phyloP scores from a whole-genome alignment of 2,329 filamentous ascomycete genomes.

The Aspergillus tanneri region DNA sequence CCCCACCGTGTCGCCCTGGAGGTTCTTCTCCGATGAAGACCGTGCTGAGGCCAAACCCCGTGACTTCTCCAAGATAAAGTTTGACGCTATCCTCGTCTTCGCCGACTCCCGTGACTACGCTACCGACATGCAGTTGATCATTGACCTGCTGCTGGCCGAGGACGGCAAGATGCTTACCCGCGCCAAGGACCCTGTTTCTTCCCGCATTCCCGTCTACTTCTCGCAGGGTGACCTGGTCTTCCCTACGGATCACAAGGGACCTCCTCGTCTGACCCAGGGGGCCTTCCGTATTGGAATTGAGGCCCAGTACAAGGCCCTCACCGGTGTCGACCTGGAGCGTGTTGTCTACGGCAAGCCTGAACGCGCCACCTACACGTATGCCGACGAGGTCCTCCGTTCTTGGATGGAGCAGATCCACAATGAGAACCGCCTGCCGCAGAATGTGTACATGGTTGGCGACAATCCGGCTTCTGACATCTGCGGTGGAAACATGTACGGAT shows the following conservation, averaged over 20 bases:
- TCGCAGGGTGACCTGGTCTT: conserved; percentile 65
- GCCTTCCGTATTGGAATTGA: conserved; percentile 73
- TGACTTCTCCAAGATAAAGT: conserved; percentile 70
- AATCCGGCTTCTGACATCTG: conserved; percentile 73
- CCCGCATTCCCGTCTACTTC: conserved; percentile 74
- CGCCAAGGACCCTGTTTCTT: conserved; percentile 63
- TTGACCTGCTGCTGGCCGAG: conserved; percentile 68
- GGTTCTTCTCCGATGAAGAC: conserved; percentile 66
- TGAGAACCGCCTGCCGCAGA: conserved; percentile 66
- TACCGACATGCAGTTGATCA: conserved; percentile 73
- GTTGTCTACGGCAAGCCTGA: conserved; percentile 76
- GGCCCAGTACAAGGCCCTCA: conserved; percentile 63
- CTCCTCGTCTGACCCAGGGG: conserved; percentile 69
- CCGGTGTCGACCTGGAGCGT: conserved; percentile 69
- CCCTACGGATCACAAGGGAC: conserved; percentile 62
- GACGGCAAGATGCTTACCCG: conserved; percentile 65
- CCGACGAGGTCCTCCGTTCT: conserved; percentile 67
- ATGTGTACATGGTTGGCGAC: conserved; percentile 76
- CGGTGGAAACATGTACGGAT: conserved; percentile 77
- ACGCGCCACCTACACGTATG: conserved; percentile 74
- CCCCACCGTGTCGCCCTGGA: conserved; percentile 66
- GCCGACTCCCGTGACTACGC: conserved; percentile 72
- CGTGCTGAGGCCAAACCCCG: conserved; percentile 65
- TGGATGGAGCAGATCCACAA: conserved; percentile 78
- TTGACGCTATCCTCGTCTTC: conserved; percentile 73